phyloP scores from a whole-genome alignment of 2,329 filamentous ascomycete genomes.

The Beauveria brongniartii region DNA sequence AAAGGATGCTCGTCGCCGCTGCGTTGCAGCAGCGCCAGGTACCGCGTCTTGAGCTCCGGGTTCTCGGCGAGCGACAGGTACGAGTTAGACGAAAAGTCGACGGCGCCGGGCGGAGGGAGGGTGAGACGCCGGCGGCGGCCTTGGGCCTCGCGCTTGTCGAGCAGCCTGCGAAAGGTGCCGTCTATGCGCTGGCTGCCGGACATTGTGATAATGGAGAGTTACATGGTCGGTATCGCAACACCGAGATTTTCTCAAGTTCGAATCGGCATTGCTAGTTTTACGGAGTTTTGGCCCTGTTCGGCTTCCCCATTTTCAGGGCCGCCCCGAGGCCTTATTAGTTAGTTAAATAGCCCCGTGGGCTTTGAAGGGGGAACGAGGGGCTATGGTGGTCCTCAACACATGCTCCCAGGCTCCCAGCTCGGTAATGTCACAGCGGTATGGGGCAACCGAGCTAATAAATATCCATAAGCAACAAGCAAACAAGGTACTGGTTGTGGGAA shows the following conservation, averaged over 20 bases:
- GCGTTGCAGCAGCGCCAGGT: slow-evolving; percentile 35
- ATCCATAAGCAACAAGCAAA: too few species aligned
- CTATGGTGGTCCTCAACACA: background rate
- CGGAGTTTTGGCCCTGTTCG: background rate
- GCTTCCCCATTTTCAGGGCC: slow-evolving; percentile 1
- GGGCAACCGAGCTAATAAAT: background rate
- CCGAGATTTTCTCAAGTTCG: background rate
- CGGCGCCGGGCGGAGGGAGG: slow-evolving; percentile 56
- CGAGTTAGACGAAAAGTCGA: slow-evolving; percentile 72
- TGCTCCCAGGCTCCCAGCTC: background rate
- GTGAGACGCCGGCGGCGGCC: slow-evolving; percentile 37
- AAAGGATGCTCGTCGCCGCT: slow-evolving; percentile 6
- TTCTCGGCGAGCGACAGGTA: slow-evolving; percentile 66
- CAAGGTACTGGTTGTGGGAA: background rate
- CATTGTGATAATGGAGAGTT: slow-evolving; percentile 1
- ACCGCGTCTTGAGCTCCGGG: slow-evolving; percentile 50
- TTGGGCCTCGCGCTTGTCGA: slow-evolving; percentile 23
- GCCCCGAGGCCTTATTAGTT: too few species aligned
- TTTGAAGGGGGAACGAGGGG: background rate
- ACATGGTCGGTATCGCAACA: background rate
- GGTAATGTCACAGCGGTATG: background rate
- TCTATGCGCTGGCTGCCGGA: slow-evolving; percentile 19
- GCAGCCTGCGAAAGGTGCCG: slow-evolving; percentile 18
- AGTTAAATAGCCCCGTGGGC: too few species aligned
- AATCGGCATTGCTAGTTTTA: background rate